These are phyloP conservation scores for Luffa aegyptiaca DNA, from an alignment of 306 rosid species.

Conservation along the genomic window DNA sequence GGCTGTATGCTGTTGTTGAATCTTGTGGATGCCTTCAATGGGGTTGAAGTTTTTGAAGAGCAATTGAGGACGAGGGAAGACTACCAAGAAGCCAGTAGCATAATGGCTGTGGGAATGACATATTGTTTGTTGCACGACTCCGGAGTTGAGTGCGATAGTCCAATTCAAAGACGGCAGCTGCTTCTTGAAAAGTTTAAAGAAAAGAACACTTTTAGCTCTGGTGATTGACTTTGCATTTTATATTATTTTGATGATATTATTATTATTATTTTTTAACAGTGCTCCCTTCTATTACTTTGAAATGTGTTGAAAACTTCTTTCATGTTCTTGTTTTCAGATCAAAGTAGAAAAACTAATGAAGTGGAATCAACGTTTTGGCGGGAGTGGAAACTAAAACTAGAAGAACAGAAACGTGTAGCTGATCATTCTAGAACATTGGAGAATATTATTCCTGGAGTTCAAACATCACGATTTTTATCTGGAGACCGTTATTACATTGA, in stretches of 20 bases:
- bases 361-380: constrained; percentile 93
- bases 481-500: constrained; percentile 62
- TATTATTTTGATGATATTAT: neutral
- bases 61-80: constrained; percentile 70
- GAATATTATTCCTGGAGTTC: constrained; percentile 83
- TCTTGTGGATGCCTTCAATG: constrained; percentile 77
- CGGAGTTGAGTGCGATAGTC: constrained; percentile 47
- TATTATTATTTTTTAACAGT: neutral
- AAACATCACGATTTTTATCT: constrained; percentile 75
- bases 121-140: constrained; percentile 76
- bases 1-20: constrained; percentile 80
- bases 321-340: constrained; percentile 37
- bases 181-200: constrained; percentile 66
- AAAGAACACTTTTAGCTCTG: constrained; percentile 53
- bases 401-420: constrained; percentile 70
- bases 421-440: constrained; percentile 75
- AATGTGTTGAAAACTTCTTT: constrained; percentile 5
- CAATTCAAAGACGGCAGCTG: constrained; percentile 62
- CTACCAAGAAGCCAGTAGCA: constrained; percentile 69
- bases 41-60: constrained; percentile 90
- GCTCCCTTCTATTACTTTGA: neutral
- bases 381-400: constrained; percentile 89
- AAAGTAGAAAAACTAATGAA: constrained; percentile 54
- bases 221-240: constrained; percentile 24
- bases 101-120: constrained; percentile 87